These are phyloP conservation scores for Ceriops zippeliana DNA, from an alignment of 345 rosid species.

Conservation along the genomic window DNA sequence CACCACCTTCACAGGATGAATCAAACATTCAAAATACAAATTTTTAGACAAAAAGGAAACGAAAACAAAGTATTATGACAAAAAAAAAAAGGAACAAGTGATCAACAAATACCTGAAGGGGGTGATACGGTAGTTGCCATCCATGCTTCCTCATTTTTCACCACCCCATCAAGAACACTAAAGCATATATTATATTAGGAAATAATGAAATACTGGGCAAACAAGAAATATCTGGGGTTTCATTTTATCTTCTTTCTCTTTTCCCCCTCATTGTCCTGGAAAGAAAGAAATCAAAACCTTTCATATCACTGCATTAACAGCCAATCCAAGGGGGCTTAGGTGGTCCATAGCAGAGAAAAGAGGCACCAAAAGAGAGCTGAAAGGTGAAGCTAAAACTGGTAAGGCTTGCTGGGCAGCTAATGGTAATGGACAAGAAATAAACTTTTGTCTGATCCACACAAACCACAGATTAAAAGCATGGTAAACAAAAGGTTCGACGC, in stretches of 20 bases:
- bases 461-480: slow-evolving; percentile 12
- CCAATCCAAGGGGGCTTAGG: slow-evolving; percentile 22
- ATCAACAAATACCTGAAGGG: slow-evolving; percentile 70
- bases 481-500: not conserved
- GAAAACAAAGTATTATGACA: not conserved
- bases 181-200: slow-evolving; percentile 11
- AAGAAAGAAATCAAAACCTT: slow-evolving; percentile 20
- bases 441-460: slow-evolving; percentile 34
- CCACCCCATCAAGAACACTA: slow-evolving; percentile 28
- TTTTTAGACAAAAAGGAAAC: slow-evolving; percentile 2
- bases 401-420: slow-evolving; percentile 11
- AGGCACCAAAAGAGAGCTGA: slow-evolving; percentile 21
- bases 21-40: slow-evolving; percentile 23
- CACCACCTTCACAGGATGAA: slow-evolving; percentile 67
- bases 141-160: slow-evolving; percentile 91
- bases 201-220: slow-evolving; percentile 9
- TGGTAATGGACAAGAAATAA: slow-evolving; percentile 18
- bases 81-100: not conserved
- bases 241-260: slow-evolving; percentile 26
- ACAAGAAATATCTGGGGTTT: slow-evolving; percentile 10
- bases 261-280: slow-evolving; percentile 48
- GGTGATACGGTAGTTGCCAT: slow-evolving; percentile 98
- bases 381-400: slow-evolving; percentile 17
- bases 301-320: slow-evolving; percentile 27
- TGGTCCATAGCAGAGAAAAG: slow-evolving; percentile 26